These are phyloP conservation scores for Pulveroboletus ridleyi DNA, from an alignment of 1,284 basidiomycete species.

Conservation along the genomic window DNA sequence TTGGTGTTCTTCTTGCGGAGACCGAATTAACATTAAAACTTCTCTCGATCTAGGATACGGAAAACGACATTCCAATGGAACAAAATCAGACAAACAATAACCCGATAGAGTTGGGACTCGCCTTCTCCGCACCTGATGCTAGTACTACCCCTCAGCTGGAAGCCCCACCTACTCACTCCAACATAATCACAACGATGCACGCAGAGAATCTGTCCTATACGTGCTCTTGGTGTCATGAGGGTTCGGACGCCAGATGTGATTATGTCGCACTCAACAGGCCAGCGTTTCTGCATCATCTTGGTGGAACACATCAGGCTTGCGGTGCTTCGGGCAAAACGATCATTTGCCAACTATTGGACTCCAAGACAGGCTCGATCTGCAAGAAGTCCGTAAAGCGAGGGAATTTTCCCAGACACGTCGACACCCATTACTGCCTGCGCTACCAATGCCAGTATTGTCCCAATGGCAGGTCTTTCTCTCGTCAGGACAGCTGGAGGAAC, in stretches of 20 bases:
- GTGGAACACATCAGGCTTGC: constrained; percentile 15
- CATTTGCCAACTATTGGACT: constrained; percentile 22
- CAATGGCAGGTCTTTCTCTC: constrained; percentile 28
- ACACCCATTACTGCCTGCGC: constrained; percentile 29
- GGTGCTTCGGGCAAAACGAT: constrained; percentile 8
- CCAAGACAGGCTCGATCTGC: constrained; percentile 20
- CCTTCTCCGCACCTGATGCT: neutral
- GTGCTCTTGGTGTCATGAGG: constrained; percentile 22
- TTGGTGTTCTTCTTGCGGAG: neutral
- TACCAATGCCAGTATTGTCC: constrained; percentile 23
- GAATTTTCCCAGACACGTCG: constrained; percentile 26
- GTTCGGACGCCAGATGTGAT: constrained; percentile 8
- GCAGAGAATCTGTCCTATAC: constrained; percentile 1
- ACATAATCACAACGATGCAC: neutral
- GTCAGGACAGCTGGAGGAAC: constrained; percentile 23
- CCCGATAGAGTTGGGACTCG: neutral
- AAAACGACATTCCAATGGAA: neutral
- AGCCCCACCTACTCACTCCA: neutral
- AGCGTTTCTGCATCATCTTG: constrained; percentile 28
- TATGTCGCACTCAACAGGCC: constrained; percentile 6
- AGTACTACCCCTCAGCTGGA: neutral
- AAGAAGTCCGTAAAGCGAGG: constrained; percentile 13
- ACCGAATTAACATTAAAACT: neutral
- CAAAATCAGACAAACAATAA: neutral
- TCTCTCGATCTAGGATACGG: neutral